A percentile compares a stretch with the other conserved stretches of the same genome.
phyloP scores from a whole-genome alignment of 176 grass and related monocot genomes.

The Avena eriantha region DNA sequence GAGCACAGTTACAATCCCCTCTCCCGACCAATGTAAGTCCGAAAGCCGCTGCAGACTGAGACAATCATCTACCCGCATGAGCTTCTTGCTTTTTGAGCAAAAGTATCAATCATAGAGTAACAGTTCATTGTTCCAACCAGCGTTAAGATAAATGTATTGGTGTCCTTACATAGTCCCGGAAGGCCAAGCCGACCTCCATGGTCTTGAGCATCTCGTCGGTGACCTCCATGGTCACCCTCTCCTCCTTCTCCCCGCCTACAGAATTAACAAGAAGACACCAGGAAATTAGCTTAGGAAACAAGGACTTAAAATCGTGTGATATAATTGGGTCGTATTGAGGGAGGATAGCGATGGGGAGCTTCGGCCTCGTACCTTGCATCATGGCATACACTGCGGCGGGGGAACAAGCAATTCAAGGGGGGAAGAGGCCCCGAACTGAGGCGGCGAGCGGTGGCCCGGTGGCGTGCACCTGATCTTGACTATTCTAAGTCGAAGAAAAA shows the following conservation, averaged over 20 bases:
- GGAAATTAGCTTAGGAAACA: not conserved
- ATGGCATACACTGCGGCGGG: not conserved
- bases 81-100: not conserved
- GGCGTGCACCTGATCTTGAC: not conserved
- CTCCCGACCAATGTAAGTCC: not conserved
- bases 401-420: not conserved
- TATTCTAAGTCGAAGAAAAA: not conserved
- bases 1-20: not conserved
- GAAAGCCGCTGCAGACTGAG: not conserved
- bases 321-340: not conserved
- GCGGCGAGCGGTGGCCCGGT: not conserved
- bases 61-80: not conserved
- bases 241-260: slow-evolving; percentile 46
- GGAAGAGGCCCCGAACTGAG: not conserved
- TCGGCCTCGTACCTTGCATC: slow-evolving; percentile 14
- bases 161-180: slow-evolving; percentile 81
- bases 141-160: not conserved
- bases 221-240: slow-evolving; percentile 77
- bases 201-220: slow-evolving; percentile 92
- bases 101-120: not conserved
- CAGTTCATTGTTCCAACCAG: not conserved
- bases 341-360: not conserved
- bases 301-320: not conserved
- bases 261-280: not conserved
- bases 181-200: slow-evolving; percentile 98